A percentile compares a stretch with the other conserved stretches of the same genome.
Conservation (phyloP, 2,329 filamentous ascomycete genomes). For the Graphiopsis chlorocephala region DNA sequence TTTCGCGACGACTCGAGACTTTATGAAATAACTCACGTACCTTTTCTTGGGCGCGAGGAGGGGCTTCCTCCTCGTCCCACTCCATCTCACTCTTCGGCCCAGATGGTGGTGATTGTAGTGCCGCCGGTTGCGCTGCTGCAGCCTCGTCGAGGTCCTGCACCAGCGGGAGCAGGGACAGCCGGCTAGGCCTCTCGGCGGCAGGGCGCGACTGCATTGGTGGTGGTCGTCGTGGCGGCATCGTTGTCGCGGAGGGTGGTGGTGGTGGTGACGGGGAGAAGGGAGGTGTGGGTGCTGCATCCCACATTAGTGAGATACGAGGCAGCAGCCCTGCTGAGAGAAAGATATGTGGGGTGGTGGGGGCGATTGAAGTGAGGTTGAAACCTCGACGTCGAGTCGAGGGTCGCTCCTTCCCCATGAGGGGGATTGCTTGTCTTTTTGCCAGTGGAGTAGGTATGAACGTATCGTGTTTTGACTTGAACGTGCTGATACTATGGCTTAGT, state of each 20-base stretch:
- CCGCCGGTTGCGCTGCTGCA: conserved; percentile 1
- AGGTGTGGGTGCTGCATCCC: background rate
- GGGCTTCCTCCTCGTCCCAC: conserved; percentile 7
- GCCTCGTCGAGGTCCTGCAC: conserved; percentile 9
- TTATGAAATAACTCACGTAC: conserved; percentile 4
- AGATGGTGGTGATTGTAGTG: background rate
- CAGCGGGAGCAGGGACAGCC: conserved; percentile 8
- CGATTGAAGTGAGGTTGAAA: conserved; percentile 1
- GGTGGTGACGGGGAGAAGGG: background rate
- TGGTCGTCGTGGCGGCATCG: conserved; percentile 2
- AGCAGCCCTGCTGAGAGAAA: background rate
- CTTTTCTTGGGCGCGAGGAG: conserved; percentile 4
- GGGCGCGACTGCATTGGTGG: conserved; percentile 11
- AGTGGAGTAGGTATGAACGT: background rate
- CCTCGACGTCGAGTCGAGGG: background rate
- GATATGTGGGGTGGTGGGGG: background rate
- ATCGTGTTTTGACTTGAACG: background rate
- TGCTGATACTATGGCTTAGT: background rate
- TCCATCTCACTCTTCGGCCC: conserved; percentile 10
- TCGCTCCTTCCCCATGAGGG: background rate
- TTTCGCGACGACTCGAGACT: background rate
- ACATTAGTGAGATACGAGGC: background rate
- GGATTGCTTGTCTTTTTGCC: background rate
- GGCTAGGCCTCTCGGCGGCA: conserved; percentile 5
- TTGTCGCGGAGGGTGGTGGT: background rate